Evolutionary conservation across 129 eudicot genomes (phyloP).

Genomic region (Oenanthe sinensis): DNA sequence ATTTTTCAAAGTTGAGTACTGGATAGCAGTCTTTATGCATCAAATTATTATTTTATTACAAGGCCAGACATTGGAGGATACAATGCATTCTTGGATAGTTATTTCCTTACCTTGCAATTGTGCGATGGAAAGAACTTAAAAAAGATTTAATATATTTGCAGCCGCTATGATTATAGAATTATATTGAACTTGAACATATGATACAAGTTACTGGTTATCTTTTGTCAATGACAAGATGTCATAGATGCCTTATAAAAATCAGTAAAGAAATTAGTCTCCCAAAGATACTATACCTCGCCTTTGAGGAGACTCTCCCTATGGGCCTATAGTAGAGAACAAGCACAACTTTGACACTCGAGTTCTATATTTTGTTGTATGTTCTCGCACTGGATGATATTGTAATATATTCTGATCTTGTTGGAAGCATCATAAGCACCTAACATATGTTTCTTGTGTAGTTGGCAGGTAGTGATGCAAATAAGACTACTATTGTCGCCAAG

Average conservation of each 20-base stretch:
- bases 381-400: neutral
- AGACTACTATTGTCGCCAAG: conserved; percentile 69
- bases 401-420: neutral
- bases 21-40: neutral
- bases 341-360: neutral
- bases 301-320: neutral
- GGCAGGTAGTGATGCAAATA: conserved; percentile 92
- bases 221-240: no score
- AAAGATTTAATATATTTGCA: neutral
- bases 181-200: neutral
- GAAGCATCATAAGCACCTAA: conserved; percentile 10
- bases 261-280: neutral
- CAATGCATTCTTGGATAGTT: neutral
- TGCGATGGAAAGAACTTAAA: no score
- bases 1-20: neutral
- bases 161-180: neutral
- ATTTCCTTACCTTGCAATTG: neutral
- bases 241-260: neutral
- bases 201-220: neutral
- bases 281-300: neutral
- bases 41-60: neutral
- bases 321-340: neutral
- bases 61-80: neutral
- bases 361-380: neutral
- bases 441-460: conserved; percentile 34